phyloP scores from a whole-genome alignment of 257 asterid genomes.

The Leonotis leonurus region DNA sequence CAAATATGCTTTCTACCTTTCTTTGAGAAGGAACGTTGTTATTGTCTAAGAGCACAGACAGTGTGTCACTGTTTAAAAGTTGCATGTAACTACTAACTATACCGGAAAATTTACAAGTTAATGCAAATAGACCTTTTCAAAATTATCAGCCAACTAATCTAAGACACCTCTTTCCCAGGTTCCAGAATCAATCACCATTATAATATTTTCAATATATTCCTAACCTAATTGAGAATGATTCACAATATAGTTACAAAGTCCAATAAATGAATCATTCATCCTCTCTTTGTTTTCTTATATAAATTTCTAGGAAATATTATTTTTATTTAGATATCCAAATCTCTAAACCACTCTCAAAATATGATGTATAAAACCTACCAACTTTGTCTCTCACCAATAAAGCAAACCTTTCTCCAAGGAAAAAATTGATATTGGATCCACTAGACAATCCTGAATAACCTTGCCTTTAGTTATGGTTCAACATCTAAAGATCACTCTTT shows the following conservation, averaged over 20 bases:
- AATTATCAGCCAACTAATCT: background rate
- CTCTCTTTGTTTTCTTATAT: background rate
- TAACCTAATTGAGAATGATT: background rate
- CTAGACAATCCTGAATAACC: background rate
- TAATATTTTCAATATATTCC: background rate
- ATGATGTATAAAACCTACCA: background rate
- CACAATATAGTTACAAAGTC: background rate
- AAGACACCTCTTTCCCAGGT: background rate
- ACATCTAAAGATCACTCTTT: background rate
- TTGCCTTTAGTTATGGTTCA: constrained; percentile 3
- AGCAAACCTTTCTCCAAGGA: background rate
- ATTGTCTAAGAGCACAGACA: background rate
- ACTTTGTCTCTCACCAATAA: background rate
- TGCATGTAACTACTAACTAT: background rate
- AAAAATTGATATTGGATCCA: background rate
- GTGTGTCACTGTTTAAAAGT: background rate
- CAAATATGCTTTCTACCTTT: background rate
- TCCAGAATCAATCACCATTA: background rate
- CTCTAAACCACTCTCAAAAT: background rate
- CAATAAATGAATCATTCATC: background rate
- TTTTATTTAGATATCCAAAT: background rate
- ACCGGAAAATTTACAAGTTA: background rate
- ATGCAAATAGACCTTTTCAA: constrained; percentile 4
- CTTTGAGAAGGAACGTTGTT: background rate
- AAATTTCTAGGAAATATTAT: background rate